phyloP scores from a whole-genome alignment of 192 early-diverging fungal genomes.

The Entomortierella chlamydospora region DNA sequence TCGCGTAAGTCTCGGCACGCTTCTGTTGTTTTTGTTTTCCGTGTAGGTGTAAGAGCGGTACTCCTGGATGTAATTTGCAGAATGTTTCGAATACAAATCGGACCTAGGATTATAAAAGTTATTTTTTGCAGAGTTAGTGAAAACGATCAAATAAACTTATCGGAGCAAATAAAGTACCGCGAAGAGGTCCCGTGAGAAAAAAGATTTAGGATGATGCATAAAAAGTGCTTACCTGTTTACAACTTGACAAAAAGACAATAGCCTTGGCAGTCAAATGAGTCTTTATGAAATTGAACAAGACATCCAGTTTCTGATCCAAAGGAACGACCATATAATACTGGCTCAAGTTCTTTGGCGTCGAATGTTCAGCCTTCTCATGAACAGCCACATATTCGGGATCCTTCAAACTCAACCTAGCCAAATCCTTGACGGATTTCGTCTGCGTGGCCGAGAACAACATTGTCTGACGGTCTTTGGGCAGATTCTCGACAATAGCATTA shows the following conservation, averaged over 20 bases:
- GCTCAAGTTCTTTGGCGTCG: constrained; percentile 84
- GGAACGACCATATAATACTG: constrained; percentile 91
- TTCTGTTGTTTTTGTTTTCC: constrained; percentile 98
- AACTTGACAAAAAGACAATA: constrained; percentile 94
- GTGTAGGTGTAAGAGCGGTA: constrained; percentile 91
- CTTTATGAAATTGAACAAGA: constrained; percentile 94
- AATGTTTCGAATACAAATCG: constrained; percentile 96
- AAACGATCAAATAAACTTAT: too few relatives aligned
- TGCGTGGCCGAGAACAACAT: constrained; percentile 98
- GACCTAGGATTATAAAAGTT: constrained; percentile 48
- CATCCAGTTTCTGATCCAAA: constrained; percentile 92
- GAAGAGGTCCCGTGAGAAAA: too few relatives aligned
- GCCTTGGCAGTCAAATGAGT: constrained; percentile 92
- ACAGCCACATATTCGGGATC: constrained; percentile 97
- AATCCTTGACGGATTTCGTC: constrained; percentile 94
- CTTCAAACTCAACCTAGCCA: constrained; percentile 89
- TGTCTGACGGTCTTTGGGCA: constrained; percentile 90
- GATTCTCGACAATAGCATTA: constrained; percentile 85
- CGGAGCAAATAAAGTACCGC: too few relatives aligned
- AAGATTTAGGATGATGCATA: too few relatives aligned
- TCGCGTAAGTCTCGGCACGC: constrained; percentile 93
- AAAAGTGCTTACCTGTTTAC: constrained; percentile 95
- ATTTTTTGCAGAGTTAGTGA: too few relatives aligned
- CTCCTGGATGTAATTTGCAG: constrained; percentile 93
- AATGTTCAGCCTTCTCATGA: constrained; percentile 79